Evolutionary conservation across 2,329 filamentous ascomycete species (phyloP), one percentile per base, ranked within the genome.

Genomic region (Coleophoma eucalyptorum): DNA sequence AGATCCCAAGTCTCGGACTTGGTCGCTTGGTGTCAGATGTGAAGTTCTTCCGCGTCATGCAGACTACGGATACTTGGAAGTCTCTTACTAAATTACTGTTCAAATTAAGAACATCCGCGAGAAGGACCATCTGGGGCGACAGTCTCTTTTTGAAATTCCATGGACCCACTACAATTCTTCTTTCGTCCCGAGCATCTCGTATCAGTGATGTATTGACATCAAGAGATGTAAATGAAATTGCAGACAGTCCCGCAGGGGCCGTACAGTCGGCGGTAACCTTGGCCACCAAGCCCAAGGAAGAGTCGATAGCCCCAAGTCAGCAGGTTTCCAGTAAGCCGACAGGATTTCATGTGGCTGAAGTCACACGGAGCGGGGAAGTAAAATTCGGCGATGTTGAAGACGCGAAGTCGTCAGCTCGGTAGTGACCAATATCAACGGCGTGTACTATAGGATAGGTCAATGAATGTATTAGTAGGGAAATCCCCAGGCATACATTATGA

Each of bases 51-150:
- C 79, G 79, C 46, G 81, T 81, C 3, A 82, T 96, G 75, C 81
- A 84, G 50, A 78, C 84, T 55, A 89, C 89, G 3, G 73, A 79
- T 13, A 80, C 82, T 3, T 97, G 91, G 83, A 88, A 86, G 63
- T 74, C 80, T 8, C 57, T 90, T 1, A 79, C 84, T 40, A 77
- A 78, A n/a, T 64, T 83, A 31, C 68, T 87, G 7, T 89, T 88
- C 68, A 80, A 73, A 35, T 58, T 95, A 18, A 83, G 90, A 53
- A 96, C 91, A 0, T 85, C 86, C 72, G 77, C 86, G 40, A 80
- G 92, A 53, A 81, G 89, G 62, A 89, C 89, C 1, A 88, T 99
- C 50, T 97, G 91, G 90, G 94, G 94, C 19, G 94, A 99, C 66
- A 75, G 93, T 70, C 76, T 97, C 21, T 97, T 97, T 70, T 74